Conservation (phyloP, 805 yeast genomes). For the Candida quercuum region DNA sequence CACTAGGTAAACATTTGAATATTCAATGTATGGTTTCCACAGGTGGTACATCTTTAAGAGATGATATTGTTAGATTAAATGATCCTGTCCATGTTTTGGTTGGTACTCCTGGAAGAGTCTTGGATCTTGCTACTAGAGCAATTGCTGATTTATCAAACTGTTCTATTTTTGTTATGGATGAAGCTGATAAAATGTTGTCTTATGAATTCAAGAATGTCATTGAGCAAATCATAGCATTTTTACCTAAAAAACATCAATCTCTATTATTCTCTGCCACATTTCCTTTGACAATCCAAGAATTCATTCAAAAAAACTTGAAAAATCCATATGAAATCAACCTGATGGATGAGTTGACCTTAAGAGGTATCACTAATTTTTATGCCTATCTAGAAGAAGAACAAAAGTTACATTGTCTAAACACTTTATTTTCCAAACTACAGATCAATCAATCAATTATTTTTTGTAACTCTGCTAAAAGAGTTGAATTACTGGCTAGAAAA, state of each 20-base stretch:
- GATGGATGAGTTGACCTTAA: constrained; percentile 94
- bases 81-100: constrained; percentile 93
- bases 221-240: constrained; percentile 76
- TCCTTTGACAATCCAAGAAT: constrained; percentile 88
- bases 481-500: constrained; percentile 90
- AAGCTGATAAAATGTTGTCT: constrained; percentile 94
- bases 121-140: constrained; percentile 85
- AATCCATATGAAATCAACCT: constrained; percentile 94
- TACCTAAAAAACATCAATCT: constrained; percentile 79
- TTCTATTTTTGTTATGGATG: constrained; percentile 92
- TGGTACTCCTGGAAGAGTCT: constrained; percentile 96
- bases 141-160: constrained; percentile 86
- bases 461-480: constrained; percentile 95
- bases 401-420: constrained; percentile 92
- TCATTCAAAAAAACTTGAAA: constrained; percentile 84
- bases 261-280: constrained; percentile 92
- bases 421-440: constrained; percentile 88
- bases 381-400: constrained; percentile 98
- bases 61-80: constrained; percentile 87
- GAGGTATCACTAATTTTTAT: constrained; percentile 95
- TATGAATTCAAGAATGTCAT: constrained; percentile 85
- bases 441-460: constrained; percentile 96
- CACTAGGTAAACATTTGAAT: constrained; percentile 90
- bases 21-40: constrained; percentile 96
- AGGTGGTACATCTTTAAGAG: constrained; percentile 93